Base-by-base conservation (phyloP, 768 basidiomycete genomes). In the Tephrocybe sp. region DNA sequence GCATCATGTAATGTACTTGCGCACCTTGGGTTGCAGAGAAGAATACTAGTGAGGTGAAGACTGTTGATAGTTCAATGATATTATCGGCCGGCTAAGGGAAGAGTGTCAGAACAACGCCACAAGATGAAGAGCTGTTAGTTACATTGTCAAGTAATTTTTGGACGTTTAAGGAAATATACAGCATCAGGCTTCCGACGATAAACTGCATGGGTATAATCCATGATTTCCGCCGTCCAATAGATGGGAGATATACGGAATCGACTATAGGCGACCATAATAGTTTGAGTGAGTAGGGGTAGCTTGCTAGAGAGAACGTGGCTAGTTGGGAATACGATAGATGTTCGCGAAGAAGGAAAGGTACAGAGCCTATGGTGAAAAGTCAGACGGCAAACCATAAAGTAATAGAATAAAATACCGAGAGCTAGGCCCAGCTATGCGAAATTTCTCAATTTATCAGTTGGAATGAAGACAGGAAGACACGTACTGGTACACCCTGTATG, bases 121-220 rank as follows among this genome's bases (percentile, higher is more conserved):
- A 32, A 38, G 20, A 51, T 23, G 22, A 44, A 39, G 46, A 46
- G 11, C 52, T 36, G 42, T n/a, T 14, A 62, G 72, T 58, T 61
- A 95, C 94, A 61, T 89, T 80, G 51, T 88, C 82, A 68, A 97
- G 78, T 56, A 95, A 72, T 57, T 78, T 79, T 61, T 92, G 78
- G 6, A 87, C 85, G 58, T 87, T 83, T 48, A 80, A 65, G 5
- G 89, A 88, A 53, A 92, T 84, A 60, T 83, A 85, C 33, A 90
- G 61, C 88, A 92, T 90, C 52, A 93, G 71, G 36, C 80, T 75
- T 36, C 93, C 97, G 44, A 98, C 89, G 56, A 93, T 83, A 30
- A 85, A 65, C 66, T 99, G 97, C 79, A 99, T 97, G 39, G 97
- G 97, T 55, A 98, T 87, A 59, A 99, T 98, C 97, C 97, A 99